Evolutionary conservation across 495 filamentous ascomycete species (phyloP).

Genomic region (Penicillium arizonense): DNA sequence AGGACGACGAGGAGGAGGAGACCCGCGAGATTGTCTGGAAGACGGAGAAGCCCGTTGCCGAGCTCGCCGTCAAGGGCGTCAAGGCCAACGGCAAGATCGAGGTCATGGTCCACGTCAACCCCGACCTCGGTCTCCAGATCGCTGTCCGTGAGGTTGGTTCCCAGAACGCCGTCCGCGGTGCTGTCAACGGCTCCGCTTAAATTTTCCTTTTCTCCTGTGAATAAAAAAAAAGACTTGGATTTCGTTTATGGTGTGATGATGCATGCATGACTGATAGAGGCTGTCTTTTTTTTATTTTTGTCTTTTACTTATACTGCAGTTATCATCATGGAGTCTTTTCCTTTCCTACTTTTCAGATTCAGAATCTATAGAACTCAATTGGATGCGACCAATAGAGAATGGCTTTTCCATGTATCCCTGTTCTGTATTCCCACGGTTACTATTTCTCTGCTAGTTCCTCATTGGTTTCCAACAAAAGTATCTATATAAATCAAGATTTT

Average conservation of each 20-base stretch:
- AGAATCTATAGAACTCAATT: constrained; percentile 20
- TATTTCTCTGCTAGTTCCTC: too few species aligned
- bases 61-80: constrained; percentile 76
- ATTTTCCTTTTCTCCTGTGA: constrained; percentile 9
- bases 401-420: constrained; percentile 3
- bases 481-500: background rate
- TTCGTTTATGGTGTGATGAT: constrained; percentile 33
- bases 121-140: constrained; percentile 73
- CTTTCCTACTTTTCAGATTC: constrained; percentile 15
- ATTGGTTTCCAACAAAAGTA: background rate
- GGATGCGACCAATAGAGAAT: constrained; percentile 19
- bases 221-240: constrained; percentile 19
- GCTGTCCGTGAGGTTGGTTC: constrained; percentile 82
- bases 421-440: background rate
- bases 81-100: constrained; percentile 91
- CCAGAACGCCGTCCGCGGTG: constrained; percentile 80
- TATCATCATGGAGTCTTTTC: constrained; percentile 23
- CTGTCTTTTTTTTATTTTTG: constrained; percentile 20
- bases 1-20: constrained; percentile 78
- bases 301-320: constrained; percentile 14
- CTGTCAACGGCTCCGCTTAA: constrained; percentile 49
- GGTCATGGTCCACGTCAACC: constrained; percentile 81
- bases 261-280: constrained; percentile 36
- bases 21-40: constrained; percentile 90
- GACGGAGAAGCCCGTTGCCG: constrained; percentile 77